Percentiles rank a stretch among this genome's conserved stretches.
Evolutionary conservation across 768 basidiomycete species (phyloP).

Genomic region (Mrakia frigida): DNA sequence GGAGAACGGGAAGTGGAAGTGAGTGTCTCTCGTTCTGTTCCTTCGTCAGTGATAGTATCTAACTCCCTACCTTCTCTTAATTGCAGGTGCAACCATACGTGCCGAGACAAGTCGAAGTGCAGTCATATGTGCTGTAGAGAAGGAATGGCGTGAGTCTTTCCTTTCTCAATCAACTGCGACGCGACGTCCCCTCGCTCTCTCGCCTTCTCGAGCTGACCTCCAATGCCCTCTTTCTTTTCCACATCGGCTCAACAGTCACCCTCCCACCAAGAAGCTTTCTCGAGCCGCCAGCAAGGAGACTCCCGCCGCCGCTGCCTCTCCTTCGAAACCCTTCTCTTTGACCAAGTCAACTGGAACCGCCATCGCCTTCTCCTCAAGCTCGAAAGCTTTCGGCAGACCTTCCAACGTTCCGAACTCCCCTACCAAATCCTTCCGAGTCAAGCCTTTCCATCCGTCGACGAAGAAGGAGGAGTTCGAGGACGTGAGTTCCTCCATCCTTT

Average conservation of each 20-base stretch:
- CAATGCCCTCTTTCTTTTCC: too few relatives aligned
- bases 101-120: constrained; percentile 21
- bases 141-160: background rate
- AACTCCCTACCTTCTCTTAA: background rate
- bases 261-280: background rate
- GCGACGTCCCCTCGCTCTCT: background rate
- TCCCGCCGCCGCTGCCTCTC: background rate
- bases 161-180: background rate
- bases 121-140: constrained; percentile 12
- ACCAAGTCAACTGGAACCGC: background rate
- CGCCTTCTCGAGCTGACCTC: background rate
- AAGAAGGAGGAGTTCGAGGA: background rate
- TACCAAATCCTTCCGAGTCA: background rate
- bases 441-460: background rate
- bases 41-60: too few relatives aligned
- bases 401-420: background rate
- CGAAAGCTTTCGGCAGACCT: background rate
- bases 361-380: background rate
- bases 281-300: background rate
- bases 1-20: constrained; percentile 18
- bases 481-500: background rate
- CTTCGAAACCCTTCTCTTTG: background rate
- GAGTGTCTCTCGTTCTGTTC: background rate
- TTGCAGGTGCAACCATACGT: constrained; percentile 18
- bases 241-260: background rate